Evolutionary conservation across 306 rosid species (phyloP), one percentile per base, ranked within the genome.

Genomic region (Abrus precatorius): DNA sequence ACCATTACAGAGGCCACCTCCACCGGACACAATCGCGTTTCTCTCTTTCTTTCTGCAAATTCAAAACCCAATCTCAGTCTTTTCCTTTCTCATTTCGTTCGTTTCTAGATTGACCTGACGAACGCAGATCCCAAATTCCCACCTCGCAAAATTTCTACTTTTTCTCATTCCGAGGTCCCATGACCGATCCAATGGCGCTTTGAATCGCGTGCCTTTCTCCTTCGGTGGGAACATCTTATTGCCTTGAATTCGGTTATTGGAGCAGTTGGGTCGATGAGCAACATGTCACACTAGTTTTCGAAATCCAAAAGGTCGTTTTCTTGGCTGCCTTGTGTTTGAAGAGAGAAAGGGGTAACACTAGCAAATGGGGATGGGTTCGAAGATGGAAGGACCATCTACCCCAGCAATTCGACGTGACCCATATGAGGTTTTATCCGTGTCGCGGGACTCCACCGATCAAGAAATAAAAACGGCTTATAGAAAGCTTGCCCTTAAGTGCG

Each of bases 401-500:
- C 93, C 92, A 70, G 89, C 93, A 33, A 75, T 53, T 82, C 89
- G 99, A 67, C 91, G 97, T 49, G 99, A 96, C 83, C 99, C 99
- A 5, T 96, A 96, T n/a, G 97, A 93, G 86, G 98, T 96, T 1
- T 87, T 96, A 75, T 71, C 81, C 20, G 90, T 96, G 36, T 79
- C 97, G 27, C 88, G 89, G 61, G 99, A 93, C 28, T 90, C 97
- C 14, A 80, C 87, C 69, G 99, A 96, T 56, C 98, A 93, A 78
- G 99, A 96, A 75, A 93, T 96, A 27, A 96, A 96, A 91, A 85
- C 97, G 38, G 97, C 99, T 52, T 93, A 93, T 72, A 86, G 97
- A 84, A 93, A 89, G 82, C 99, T 96, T 50, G 99, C 99, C 83
- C 97, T 96, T 85, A 96, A 92, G 99, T 96, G 71, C 59, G 88